Evolutionary conservation across 2,329 filamentous ascomycete species (phyloP).

Genomic region (Monosporascus sp.): DNA sequence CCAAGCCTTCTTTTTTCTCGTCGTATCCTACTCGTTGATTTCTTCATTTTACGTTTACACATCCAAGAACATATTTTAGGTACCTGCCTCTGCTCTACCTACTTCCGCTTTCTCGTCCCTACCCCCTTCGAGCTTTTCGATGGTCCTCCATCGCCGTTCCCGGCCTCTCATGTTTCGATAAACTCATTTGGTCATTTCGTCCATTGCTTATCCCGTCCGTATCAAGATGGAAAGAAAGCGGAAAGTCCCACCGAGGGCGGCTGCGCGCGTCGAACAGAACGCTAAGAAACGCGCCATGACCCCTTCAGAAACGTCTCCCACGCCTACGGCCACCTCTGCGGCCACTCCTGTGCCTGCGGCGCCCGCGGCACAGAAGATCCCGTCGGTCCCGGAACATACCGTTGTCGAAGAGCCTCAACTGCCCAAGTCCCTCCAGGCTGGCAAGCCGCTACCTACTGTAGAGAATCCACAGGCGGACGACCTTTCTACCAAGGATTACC

Average conservation of each 20-base stretch:
- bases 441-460: conserved; percentile 66
- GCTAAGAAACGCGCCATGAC: conserved; percentile 56
- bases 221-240: conserved; percentile 57
- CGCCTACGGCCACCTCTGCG: conserved; percentile 45
- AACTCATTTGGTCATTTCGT: neutral
- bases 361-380: conserved; percentile 14
- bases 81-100: too few species aligned
- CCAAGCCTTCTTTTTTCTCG: too few species aligned
- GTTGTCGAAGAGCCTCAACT: conserved; percentile 37
- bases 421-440: conserved; percentile 58
- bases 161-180: conserved; percentile 6
- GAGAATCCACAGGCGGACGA: conserved; percentile 60
- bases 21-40: too few species aligned
- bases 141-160: neutral
- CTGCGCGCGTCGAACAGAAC: conserved; percentile 54
- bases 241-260: conserved; percentile 58
- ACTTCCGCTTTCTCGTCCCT: neutral
- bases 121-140: neutral
- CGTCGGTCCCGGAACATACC: conserved; percentile 31
- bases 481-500: conserved; percentile 61
- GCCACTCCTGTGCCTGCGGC: conserved; percentile 21
- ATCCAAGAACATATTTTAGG: too few species aligned
- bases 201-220: neutral
- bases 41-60: too few species aligned
- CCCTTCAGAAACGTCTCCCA: conserved; percentile 47